These are phyloP conservation scores for Zhuliangozyma blackwelliae DNA, from an alignment of 1,139 yeast species.

Conservation along the genomic window DNA sequence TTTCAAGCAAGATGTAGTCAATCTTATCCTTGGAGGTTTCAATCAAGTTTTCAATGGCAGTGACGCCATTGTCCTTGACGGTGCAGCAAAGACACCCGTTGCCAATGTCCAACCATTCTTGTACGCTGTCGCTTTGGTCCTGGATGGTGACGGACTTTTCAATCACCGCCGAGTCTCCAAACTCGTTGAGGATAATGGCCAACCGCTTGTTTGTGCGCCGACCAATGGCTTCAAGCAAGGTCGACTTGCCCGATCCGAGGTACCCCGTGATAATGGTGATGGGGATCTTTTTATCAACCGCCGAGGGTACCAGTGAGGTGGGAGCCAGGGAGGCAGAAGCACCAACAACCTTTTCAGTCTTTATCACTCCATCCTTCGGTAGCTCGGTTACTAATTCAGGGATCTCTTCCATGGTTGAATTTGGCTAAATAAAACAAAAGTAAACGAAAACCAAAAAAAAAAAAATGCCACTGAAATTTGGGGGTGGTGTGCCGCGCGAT, in stretches of 20 bases:
- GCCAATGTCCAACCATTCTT: conserved; percentile 95
- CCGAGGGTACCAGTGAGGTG: conserved; percentile 8
- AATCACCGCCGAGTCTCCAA: conserved; percentile 84
- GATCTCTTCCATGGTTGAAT: conserved; percentile 35
- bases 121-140: conserved; percentile 55
- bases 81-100: conserved; percentile 97
- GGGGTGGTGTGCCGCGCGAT: no score
- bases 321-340: conserved; percentile 3
- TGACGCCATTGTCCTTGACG: conserved; percentile 89
- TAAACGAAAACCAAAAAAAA: background rate
- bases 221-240: conserved; percentile 73
- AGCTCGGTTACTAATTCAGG: conserved; percentile 47
- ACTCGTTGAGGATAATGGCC: conserved; percentile 89
- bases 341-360: conserved; percentile 6
- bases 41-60: conserved; percentile 86
- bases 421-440: background rate
- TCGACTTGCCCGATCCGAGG: conserved; percentile 91
- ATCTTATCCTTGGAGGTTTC: conserved; percentile 67
- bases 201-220: conserved; percentile 62
- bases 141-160: conserved; percentile 82
- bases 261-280: conserved; percentile 92
- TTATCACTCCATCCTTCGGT: conserved; percentile 6
- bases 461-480: background rate
- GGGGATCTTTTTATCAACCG: conserved; percentile 55
- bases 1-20: conserved; percentile 86